Percentiles rank a stretch among this genome's conserved stretches.
Conservation (phyloP, 148 eudicot genomes). For the Rhododendron henanense region DNA sequence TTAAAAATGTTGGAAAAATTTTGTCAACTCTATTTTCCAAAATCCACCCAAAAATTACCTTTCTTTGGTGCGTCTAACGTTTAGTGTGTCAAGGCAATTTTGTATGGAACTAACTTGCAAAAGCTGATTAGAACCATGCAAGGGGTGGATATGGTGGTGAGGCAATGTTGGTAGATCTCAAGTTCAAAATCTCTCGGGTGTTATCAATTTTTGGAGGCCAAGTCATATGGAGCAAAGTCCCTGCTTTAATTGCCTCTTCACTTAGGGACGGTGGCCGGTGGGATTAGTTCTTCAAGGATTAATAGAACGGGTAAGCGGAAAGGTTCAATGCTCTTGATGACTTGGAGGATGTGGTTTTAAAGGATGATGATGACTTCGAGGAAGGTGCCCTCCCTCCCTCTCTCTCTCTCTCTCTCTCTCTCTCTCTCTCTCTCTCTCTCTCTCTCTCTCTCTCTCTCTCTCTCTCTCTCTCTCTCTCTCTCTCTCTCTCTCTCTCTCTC, state of each 20-base stretch:
- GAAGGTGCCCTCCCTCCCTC: too few species aligned
- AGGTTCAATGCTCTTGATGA: too few species aligned
- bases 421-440: too few species aligned
- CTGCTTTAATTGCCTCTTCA: neutral
- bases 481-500: too few species aligned
- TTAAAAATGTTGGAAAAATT: neutral
- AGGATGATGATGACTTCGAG: too few species aligned
- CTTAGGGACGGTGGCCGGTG: neutral
- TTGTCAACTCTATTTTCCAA: neutral
- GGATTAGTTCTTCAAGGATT: neutral
- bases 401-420: too few species aligned
- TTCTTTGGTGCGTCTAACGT: neutral
- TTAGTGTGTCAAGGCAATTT: neutral
- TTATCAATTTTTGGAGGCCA: neutral
- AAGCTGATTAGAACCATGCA: neutral
- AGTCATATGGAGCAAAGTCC: neutral
- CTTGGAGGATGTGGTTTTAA: too few species aligned
- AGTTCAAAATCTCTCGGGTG: neutral
- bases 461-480: too few species aligned
- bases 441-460: too few species aligned
- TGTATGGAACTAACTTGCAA: neutral
- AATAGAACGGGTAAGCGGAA: too few species aligned
- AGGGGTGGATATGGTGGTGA: neutral
- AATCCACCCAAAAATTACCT: neutral
- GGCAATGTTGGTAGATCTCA: neutral